Evolutionary conservation across 129 eudicot species (phyloP).

Genomic region (Flaveria trinervia): DNA sequence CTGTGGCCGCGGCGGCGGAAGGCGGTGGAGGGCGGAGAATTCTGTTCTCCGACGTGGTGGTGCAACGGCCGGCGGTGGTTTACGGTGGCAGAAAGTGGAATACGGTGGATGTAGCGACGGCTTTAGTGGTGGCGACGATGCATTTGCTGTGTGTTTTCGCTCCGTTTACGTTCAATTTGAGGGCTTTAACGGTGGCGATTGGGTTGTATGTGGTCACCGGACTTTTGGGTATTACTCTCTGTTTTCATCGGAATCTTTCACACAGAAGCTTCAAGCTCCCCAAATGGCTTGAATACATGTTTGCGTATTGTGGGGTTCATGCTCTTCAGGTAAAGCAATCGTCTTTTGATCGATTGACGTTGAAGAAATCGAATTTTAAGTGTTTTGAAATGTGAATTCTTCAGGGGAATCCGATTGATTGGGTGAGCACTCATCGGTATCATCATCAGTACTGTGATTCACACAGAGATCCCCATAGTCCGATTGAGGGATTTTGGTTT

Average conservation of each 20-base stretch:
- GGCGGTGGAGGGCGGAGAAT: constrained; percentile 15
- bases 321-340: constrained; percentile 67
- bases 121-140: constrained; percentile 44
- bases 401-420: constrained; percentile 46
- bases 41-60: constrained; percentile 54
- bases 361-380: background rate
- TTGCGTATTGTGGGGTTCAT: constrained; percentile 76
- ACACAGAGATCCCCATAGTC: constrained; percentile 37
- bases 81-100: constrained; percentile 59
- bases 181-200: constrained; percentile 61
- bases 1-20: constrained; percentile 13
- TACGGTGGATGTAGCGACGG: constrained; percentile 36
- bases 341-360: too few species aligned
- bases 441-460: constrained; percentile 46
- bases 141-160: constrained; percentile 63
- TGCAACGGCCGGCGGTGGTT: constrained; percentile 46
- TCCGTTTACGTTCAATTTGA: constrained; percentile 69
- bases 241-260: constrained; percentile 65
- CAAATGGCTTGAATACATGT: constrained; percentile 79
- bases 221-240: constrained; percentile 70
- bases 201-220: constrained; percentile 56
- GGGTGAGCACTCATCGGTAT: constrained; percentile 54
- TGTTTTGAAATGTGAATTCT: background rate
- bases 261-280: constrained; percentile 78
- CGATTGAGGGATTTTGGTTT: constrained; percentile 40